A percentile compares a stretch with the other conserved stretches of the same genome.
phyloP scores from a whole-genome alignment of 2,329 filamentous ascomycete genomes.

The Penicillium sp. region DNA sequence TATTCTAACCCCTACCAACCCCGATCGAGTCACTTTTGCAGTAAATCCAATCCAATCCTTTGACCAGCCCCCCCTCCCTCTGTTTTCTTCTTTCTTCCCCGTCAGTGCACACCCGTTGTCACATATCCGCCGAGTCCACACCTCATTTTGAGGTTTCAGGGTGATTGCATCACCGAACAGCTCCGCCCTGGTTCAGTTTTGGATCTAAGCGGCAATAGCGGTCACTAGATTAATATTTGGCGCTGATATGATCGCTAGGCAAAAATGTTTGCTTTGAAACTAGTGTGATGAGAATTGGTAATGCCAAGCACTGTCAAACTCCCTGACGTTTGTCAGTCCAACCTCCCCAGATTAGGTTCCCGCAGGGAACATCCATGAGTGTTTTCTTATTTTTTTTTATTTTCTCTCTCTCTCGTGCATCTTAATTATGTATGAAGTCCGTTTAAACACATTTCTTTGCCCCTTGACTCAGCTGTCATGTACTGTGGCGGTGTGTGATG shows the following conservation, averaged over 20 bases:
- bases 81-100: not conserved
- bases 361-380: slow-evolving; percentile 1
- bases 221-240: slow-evolving; percentile 7
- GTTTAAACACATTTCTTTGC: too few species aligned
- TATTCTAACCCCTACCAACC: not conserved
- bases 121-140: slow-evolving; percentile 14
- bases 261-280: slow-evolving; percentile 8
- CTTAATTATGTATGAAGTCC: not conserved
- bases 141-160: slow-evolving; percentile 23
- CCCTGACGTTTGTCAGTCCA: not conserved
- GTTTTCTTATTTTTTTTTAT: too few species aligned
- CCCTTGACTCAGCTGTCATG: not conserved
- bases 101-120: slow-evolving; percentile 23
- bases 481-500: slow-evolving; percentile 15
- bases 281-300: not conserved
- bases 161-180: slow-evolving; percentile 24
- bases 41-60: not conserved
- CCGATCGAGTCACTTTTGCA: slow-evolving; percentile 4
- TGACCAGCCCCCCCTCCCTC: slow-evolving; percentile 9
- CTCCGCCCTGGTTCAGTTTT: slow-evolving; percentile 12
- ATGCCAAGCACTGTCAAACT: slow-evolving; percentile 9
- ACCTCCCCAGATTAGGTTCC: not conserved
- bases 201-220: slow-evolving; percentile 13
- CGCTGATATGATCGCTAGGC: not conserved
- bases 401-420: not conserved